Base-by-base conservation (phyloP, 2,329 filamentous ascomycete genomes). In the Trichoderma citrinoviride region DNA sequence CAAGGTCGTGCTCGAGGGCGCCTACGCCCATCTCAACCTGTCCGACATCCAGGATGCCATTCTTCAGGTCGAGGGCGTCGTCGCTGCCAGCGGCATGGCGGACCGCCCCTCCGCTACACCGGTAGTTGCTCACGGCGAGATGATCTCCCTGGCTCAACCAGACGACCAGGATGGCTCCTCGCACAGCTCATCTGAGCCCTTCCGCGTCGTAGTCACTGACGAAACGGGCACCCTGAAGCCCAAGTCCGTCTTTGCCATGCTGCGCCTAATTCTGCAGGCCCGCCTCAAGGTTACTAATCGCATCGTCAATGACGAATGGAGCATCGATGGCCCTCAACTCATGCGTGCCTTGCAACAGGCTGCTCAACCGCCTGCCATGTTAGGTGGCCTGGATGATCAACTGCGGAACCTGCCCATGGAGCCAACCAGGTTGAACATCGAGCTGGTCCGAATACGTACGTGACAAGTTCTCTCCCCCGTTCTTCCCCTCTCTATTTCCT, bases 391-490 rank as follows among this genome's bases (percentile, higher is more conserved):
- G 2, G 71, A 75, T 37, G 76, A 79, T 43, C 78, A 79, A 29
- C 66, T 81, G 33, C 70, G 76, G 8, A 76, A 77, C 27, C 70
- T 82, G 19, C 79, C 80, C 5, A 77, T 81, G 70, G 74, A 72
- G 3, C 75, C 77, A 10, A 80, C 78, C 17, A 75, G 74, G 55
- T 73, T 80, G 55, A 81, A 83, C 61, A 77, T 77, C 41, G 81
- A 84, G 62, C 75, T 85, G n/a, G 74, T 83, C 19, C 75, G 78
- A 55, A 77, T 79, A 27, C 82, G 81, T 84, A 75, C 68, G 78
- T 65, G 47, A 41, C 41, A 40, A 52, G 21, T 12, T 5, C 44
- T 14, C 40, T 15, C 25, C 25, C 37, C 40, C 29, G 17, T 25
- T 25, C 27, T 27, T 21, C 19, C n/a, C 41, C 23, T 29, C 29